These are phyloP conservation scores for Jaminaea rosea DNA, from an alignment of 1,284 basidiomycete genomes.

Conservation along the genomic window DNA sequence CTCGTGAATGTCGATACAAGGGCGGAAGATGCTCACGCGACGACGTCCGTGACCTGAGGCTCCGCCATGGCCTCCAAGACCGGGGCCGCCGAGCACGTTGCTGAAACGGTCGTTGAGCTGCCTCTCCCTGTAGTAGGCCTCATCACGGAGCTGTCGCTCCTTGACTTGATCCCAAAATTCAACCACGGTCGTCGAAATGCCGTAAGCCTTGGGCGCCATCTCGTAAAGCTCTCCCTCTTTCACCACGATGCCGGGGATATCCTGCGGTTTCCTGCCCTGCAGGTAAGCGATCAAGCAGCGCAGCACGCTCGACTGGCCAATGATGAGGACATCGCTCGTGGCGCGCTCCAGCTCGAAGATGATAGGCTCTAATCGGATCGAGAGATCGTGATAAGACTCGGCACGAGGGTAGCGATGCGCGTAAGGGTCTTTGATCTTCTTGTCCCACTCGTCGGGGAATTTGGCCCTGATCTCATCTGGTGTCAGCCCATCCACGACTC, in stretches of 20 bases:
- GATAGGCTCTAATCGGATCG: conserved; percentile 59
- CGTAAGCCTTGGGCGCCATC: conserved; percentile 42
- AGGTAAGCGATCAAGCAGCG: conserved; percentile 63
- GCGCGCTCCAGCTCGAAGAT: conserved; percentile 74
- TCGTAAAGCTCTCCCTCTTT: conserved; percentile 44
- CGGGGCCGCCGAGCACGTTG: too few species aligned
- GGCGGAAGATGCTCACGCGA: conserved; percentile 59
- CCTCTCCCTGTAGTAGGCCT: conserved; percentile 10
- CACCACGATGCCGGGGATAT: conserved; percentile 93
- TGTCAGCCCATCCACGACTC: conserved; percentile 70
- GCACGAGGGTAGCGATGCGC: conserved; percentile 59
- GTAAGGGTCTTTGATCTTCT: conserved; percentile 80
- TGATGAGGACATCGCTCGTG: conserved; percentile 58
- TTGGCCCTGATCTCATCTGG: conserved; percentile 79
- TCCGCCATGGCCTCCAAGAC: too few species aligned
- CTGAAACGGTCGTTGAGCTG: neutral
- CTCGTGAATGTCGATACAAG: conserved; percentile 88
- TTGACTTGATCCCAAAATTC: conserved; percentile 38
- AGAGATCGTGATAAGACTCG: conserved; percentile 72
- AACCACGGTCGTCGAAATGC: conserved; percentile 25
- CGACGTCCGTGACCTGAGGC: neutral
- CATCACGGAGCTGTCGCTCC: conserved; percentile 33
- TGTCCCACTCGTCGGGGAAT: conserved; percentile 88
- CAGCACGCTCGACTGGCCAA: conserved; percentile 87
- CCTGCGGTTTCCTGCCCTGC: conserved; percentile 85